These are phyloP conservation scores for Neocatenulostroma microsporum DNA, from an alignment of 2,329 filamentous ascomycete species.

Conservation along the genomic window DNA sequence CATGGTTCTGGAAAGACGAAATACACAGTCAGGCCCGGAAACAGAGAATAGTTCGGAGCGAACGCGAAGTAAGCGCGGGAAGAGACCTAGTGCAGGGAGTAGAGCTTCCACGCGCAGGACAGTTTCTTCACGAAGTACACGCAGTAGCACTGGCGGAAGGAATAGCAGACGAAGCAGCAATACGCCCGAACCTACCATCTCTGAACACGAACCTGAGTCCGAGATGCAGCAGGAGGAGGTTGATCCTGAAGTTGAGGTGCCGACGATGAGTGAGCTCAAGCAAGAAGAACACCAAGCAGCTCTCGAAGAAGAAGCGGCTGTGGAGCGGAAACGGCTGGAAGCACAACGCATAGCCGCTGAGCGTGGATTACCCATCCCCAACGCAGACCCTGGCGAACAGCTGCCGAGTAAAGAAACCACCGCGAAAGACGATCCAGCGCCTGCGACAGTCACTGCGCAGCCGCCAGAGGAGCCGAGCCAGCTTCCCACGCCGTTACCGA, in stretches of 20 bases:
- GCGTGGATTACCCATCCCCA: slow-evolving; percentile 40
- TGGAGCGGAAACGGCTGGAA: slow-evolving; percentile 47
- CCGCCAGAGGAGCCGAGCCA: slow-evolving; percentile 17
- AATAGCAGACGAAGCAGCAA: slow-evolving; percentile 13
- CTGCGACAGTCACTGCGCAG: slow-evolving; percentile 1
- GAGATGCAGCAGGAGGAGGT: slow-evolving; percentile 4
- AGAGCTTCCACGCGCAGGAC: slow-evolving; percentile 20
- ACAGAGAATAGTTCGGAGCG: slow-evolving; percentile 67
- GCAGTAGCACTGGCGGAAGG: slow-evolving; percentile 14
- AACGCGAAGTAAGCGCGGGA: slow-evolving; percentile 32
- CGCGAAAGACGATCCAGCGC: too few relatives aligned
- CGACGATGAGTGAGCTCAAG: slow-evolving; percentile 49
- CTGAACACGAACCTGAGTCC: slow-evolving; percentile 4
- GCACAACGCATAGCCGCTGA: slow-evolving; percentile 49
- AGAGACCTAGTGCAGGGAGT: slow-evolving; percentile 36
- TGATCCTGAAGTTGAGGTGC: slow-evolving; percentile 23
- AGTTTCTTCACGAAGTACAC: slow-evolving; percentile 16
- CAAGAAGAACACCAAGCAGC: slow-evolving; percentile 50
- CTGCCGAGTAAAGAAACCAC: slow-evolving; percentile 22
- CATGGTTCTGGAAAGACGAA: slow-evolving; percentile 64
- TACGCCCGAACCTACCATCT: slow-evolving; percentile 12
- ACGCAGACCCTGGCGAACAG: slow-evolving; percentile 8
- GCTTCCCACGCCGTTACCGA: slow-evolving; percentile 18
- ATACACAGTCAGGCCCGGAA: slow-evolving; percentile 37
- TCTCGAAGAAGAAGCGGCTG: slow-evolving; percentile 48